A percentile compares a stretch with the other conserved stretches of the same genome.
These are phyloP conservation scores for Citrullus colocynthis DNA, from an alignment of 306 rosid genomes.

Conservation along the genomic window DNA sequence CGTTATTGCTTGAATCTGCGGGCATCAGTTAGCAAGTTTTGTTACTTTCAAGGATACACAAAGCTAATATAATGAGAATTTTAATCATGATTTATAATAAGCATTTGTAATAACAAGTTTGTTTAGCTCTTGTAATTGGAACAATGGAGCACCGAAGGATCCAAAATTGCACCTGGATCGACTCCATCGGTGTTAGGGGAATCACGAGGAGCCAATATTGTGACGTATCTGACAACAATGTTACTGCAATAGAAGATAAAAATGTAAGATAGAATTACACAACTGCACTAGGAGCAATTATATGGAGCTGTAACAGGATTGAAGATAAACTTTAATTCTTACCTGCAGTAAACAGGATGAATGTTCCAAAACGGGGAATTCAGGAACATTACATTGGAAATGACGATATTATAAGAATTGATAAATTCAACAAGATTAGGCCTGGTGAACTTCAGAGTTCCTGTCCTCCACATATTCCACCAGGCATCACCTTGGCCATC, in stretches of 20 bases:
- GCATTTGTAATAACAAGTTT: background rate
- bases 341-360: constrained; percentile 95
- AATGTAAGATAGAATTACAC: constrained; percentile 4
- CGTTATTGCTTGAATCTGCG: constrained; percentile 77
- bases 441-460: constrained; percentile 74
- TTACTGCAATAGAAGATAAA: constrained; percentile 48
- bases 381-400: constrained; percentile 63
- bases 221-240: constrained; percentile 60
- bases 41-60: background rate
- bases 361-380: constrained; percentile 95
- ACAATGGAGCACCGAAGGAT: background rate
- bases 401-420: constrained; percentile 56
- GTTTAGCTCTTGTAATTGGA: background rate
- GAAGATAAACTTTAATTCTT: constrained; percentile 4
- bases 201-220: constrained; percentile 83
- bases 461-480: constrained; percentile 98
- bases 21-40: constrained; percentile 3
- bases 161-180: constrained; percentile 59
- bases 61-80: background rate
- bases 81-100: background rate
- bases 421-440: constrained; percentile 73
- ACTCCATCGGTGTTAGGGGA: constrained; percentile 97
- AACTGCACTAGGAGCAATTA: background rate
- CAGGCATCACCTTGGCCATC: constrained; percentile 88
- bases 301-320: background rate